Evolutionary conservation across 2,329 filamentous ascomycete species (phyloP).

Genomic region (Aspergillus sergii): DNA sequence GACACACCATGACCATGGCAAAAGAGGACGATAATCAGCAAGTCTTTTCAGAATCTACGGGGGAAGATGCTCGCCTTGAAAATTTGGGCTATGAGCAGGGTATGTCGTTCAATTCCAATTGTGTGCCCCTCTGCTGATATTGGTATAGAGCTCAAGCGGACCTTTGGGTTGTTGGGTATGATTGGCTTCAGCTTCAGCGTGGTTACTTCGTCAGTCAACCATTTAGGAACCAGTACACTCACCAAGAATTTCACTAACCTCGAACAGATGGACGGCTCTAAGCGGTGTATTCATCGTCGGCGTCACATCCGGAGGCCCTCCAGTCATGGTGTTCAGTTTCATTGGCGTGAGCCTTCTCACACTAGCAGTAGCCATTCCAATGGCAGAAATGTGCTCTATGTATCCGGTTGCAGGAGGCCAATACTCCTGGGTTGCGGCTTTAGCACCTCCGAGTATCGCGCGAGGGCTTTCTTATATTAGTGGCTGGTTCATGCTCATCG

Average conservation of each 20-base stretch:
- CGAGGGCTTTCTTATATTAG: constrained; percentile 49
- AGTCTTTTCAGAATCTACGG: constrained; percentile 25
- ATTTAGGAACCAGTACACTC: no score
- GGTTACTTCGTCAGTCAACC: constrained; percentile 50
- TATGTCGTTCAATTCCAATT: constrained; percentile 13
- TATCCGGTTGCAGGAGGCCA: constrained; percentile 61
- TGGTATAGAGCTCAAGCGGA: constrained; percentile 56
- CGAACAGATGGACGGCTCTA: constrained; percentile 56
- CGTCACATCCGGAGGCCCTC: constrained; percentile 58
- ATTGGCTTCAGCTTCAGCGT: constrained; percentile 62
- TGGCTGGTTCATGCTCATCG: constrained; percentile 55
- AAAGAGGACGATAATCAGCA: constrained; percentile 29
- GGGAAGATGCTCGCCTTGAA: constrained; percentile 41
- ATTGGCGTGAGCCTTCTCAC: constrained; percentile 55
- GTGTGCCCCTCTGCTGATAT: background rate
- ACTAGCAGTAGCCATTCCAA: constrained; percentile 58
- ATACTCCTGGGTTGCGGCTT: constrained; percentile 61
- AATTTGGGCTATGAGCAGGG: constrained; percentile 45
- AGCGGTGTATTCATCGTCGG: constrained; percentile 60
- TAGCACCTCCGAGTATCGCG: constrained; percentile 53
- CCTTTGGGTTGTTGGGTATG: constrained; percentile 60
- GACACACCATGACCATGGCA: constrained; percentile 18
- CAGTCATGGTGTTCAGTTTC: constrained; percentile 63
- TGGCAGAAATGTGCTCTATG: constrained; percentile 62
- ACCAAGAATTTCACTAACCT: background rate